Evolutionary conservation across 2,329 filamentous ascomycete genomes (phyloP), one percentile per base, ranked within the genome.

Genomic region (Nothomitra cinnamomea): DNA sequence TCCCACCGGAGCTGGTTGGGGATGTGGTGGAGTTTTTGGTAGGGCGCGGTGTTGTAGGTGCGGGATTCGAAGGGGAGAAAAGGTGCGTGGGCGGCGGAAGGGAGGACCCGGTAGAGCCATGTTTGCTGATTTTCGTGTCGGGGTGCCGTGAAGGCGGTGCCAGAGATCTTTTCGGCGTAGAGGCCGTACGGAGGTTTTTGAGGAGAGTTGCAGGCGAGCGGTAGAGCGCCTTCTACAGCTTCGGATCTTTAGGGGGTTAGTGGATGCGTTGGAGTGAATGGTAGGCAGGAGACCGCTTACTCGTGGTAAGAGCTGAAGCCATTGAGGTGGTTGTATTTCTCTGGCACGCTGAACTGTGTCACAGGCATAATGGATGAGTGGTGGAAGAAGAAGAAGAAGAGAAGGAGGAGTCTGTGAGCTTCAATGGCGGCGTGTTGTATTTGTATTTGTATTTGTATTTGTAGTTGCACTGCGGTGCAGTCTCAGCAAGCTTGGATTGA

Each of bases 1-100:
- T 85, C 80, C 86, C 86, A 92, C 59, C 85, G 78, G 28, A 90
- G 72, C 66, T 90, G 85, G 62, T 89, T 88, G 3, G 86, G 86
- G 51, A 88, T 83, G 60, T 86, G 81, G 60, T 83, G 79, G 59
- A 87, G 74, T 62, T 77, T 77, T 58, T 76, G 45, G 25, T 17
- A 19, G 3, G 24, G 55, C 61, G 72, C 63, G 6, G 60, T 63
- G 55, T 75, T 70, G 52, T 73, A 73, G 5, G 72, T 69, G 17
- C 65, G 64, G 5, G 65, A 61, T 56, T 73, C 67, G 28, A 71
- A 65, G 13, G 69, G 67, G 25, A 63, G 58, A 57, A 76, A 76
- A 50, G 69, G 24, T 13, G 22, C 45, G 58, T 85, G 79, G 0
- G 78, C 71, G 55, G 79, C 79, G 0, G 80, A 78, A 1, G 82